Evolutionary conservation across 805 yeast species (phyloP).

Genomic region (Starmerella etchellsii): DNA sequence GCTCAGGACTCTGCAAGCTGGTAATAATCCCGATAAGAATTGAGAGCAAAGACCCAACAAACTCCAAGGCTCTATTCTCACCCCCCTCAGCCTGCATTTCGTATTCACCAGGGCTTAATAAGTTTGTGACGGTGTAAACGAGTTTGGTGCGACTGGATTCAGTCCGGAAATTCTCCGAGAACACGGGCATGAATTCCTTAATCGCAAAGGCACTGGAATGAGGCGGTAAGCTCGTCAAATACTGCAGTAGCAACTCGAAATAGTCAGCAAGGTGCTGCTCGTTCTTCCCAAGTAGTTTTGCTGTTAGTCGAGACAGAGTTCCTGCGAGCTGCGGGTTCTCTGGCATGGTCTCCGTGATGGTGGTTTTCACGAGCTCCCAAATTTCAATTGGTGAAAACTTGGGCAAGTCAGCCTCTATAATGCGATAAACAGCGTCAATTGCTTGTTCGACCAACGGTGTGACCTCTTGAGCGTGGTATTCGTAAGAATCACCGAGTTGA

Average conservation of each 20-base stretch:
- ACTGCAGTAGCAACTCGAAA: constrained; percentile 30
- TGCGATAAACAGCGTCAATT: constrained; percentile 35
- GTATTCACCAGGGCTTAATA: constrained; percentile 42
- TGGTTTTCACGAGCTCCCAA: constrained; percentile 33
- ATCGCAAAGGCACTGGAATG: constrained; percentile 42
- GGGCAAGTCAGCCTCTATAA: constrained; percentile 45
- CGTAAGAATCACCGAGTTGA: constrained; percentile 5
- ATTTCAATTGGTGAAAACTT: constrained; percentile 34
- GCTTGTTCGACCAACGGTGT: constrained; percentile 31
- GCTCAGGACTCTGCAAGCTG: constrained; percentile 40
- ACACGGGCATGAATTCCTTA: constrained; percentile 48
- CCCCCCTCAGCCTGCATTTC: not conserved
- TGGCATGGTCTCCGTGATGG: constrained; percentile 1
- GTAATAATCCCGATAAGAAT: constrained; percentile 18
- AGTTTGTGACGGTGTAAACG: constrained; percentile 69
- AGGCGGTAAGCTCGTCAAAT: constrained; percentile 34
- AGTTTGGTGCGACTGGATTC: constrained; percentile 33
- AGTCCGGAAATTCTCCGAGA: constrained; percentile 36
- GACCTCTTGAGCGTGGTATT: constrained; percentile 4
- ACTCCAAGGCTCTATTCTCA: constrained; percentile 11
- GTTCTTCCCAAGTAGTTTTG: constrained; percentile 5
- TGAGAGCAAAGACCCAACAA: constrained; percentile 17
- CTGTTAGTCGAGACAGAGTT: constrained; percentile 10
- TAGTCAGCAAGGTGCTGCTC: constrained; percentile 6
- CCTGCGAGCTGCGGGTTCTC: not conserved